These are phyloP conservation scores for Alternaria sp. DNA, from an alignment of 2,329 filamentous ascomycete genomes.

Conservation along the genomic window DNA sequence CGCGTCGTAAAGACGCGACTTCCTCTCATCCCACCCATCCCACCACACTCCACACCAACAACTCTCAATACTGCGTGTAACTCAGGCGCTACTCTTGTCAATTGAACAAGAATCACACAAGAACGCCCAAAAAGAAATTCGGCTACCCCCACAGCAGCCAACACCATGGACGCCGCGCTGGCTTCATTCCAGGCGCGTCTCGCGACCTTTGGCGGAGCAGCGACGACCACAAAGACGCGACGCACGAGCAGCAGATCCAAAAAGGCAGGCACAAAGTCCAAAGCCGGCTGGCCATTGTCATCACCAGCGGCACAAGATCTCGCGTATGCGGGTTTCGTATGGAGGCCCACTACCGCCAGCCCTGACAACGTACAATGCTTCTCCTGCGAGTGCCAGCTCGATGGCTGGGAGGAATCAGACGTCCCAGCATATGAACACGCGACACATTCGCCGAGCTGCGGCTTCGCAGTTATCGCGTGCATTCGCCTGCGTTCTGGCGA, in stretches of 20 bases:
- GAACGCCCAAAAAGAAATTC: background rate
- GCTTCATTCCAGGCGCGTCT: conserved; percentile 77
- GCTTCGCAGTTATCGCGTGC: conserved; percentile 75
- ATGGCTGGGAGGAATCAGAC: conserved; percentile 91
- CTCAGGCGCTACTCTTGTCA: background rate
- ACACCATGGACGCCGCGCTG: conserved; percentile 49
- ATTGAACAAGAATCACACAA: background rate
- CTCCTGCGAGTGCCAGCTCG: conserved; percentile 80
- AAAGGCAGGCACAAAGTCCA: conserved; percentile 53
- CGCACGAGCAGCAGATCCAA: conserved; percentile 70
- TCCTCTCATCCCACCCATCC: conserved; percentile 12
- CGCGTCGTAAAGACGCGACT: conserved; percentile 17
- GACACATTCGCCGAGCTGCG: conserved; percentile 80
- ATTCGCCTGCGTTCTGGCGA: conserved; percentile 67
- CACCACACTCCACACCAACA: conserved; percentile 8
- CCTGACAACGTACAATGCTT: conserved; percentile 93
- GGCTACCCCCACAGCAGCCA: background rate
- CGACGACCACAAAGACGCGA: conserved; percentile 70
- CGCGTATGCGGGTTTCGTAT: conserved; percentile 90
- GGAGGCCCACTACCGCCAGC: conserved; percentile 74
- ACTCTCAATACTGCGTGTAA: background rate
- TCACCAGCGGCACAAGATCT: conserved; percentile 73
- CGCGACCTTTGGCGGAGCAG: conserved; percentile 72
- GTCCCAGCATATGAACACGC: conserved; percentile 85
- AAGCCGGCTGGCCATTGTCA: conserved; percentile 76